These are phyloP conservation scores for Bullera alba DNA, from an alignment of 768 basidiomycete species.

Conservation along the genomic window DNA sequence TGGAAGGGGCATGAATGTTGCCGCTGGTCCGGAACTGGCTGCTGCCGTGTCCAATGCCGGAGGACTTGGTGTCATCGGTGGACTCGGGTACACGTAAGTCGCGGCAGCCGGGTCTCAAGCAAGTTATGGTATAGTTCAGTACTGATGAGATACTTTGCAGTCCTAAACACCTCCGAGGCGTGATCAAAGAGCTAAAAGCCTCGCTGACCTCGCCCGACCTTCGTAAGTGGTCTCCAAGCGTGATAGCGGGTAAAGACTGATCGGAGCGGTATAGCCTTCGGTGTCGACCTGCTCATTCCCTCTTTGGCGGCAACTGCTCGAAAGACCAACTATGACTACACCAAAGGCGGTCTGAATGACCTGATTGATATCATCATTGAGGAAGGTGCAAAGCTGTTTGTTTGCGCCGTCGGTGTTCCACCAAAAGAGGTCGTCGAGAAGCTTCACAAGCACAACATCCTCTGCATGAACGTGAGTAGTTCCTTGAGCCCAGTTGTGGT, in stretches of 20 bases:
- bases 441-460: constrained; percentile 75
- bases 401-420: constrained; percentile 75
- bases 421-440: constrained; percentile 70
- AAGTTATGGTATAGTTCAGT: constrained; percentile 16
- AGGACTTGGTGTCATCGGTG: constrained; percentile 86
- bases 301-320: constrained; percentile 78
- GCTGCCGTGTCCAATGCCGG: constrained; percentile 93
- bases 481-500: background rate
- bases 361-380: constrained; percentile 87
- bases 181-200: constrained; percentile 57
- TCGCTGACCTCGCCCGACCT: constrained; percentile 51
- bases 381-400: constrained; percentile 79
- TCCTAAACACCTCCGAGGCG: constrained; percentile 24
- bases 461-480: constrained; percentile 72
- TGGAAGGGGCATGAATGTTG: constrained; percentile 68
- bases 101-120: background rate
- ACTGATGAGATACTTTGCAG: constrained; percentile 64
- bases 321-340: constrained; percentile 83
- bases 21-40: constrained; percentile 70
- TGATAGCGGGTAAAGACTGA: background rate
- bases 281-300: constrained; percentile 83
- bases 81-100: constrained; percentile 46
- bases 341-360: constrained; percentile 73
- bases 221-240: constrained; percentile 18
- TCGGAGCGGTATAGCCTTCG: constrained; percentile 59